Evolutionary conservation across 164 flowering plant species (phyloP), one percentile per base, ranked within the genome.

Genomic region (Piper longum): DNA sequence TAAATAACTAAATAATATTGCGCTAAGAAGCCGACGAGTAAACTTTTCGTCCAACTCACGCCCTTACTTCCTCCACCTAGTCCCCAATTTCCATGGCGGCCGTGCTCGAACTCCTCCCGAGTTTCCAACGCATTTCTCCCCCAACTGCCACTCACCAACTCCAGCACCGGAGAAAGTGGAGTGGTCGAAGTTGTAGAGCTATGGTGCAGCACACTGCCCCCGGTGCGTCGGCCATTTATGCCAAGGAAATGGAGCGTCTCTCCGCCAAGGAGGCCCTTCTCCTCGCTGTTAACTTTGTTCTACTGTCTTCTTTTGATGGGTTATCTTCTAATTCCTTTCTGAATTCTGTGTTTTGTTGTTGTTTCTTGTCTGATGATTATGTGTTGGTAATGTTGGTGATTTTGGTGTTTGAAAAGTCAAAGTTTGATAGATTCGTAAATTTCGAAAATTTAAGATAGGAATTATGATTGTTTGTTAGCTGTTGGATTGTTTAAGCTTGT

Each of bases 181-280:
- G 16, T 16, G 44, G 42, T 18, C 63, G 64, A 62, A 66, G 62
- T 57, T 77, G 78, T 72, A 69, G 69, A 70, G 84, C 86, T 39
- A 80, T 83, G 88, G 87, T 83, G 18, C 83, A 83, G 71, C 78
- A 84, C 73, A 69, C 82, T 8, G 74, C 73, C 0, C 85, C 72
- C 39, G 96, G 96, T 51, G 83, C 95, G 63, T 82, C 95, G 5
- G 89, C 89, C 5, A 68, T 75, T 61, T 87, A 89, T 39, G 96
- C 92, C 8, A 85, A 83, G 74, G 92, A 87, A 54, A 91, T 91
- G 98, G 96, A 91, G 75, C 74, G 92, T 62, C 88, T 89, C 59
- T 80, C 95, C 41, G 98, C 98, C 44, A 91, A 91, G 65, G 95
- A 91, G 66, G 84, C 98, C 6, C 88, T 91, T 19, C 85, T 91